Evolutionary conservation across 768 basidiomycete genomes (phyloP).

Genomic region (Tremella yokohamensis): DNA sequence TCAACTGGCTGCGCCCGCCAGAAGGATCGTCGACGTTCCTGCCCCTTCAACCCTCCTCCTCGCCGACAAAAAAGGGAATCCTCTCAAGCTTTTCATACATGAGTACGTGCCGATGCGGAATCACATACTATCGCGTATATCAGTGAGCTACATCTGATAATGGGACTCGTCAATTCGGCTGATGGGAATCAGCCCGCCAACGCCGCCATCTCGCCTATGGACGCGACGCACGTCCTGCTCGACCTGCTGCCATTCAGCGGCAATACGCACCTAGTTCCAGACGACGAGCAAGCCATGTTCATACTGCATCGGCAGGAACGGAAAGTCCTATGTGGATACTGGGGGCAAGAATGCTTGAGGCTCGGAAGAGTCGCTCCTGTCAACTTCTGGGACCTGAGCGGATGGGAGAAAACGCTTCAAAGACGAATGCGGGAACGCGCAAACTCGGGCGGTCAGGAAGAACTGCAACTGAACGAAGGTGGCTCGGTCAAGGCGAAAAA

Average conservation of each 20-base stretch:
- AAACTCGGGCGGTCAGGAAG: too few species aligned
- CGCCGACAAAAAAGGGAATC: too few species aligned
- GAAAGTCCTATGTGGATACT: conserved; percentile 1
- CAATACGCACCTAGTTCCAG: not conserved
- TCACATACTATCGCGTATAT: not conserved
- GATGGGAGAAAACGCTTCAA: not conserved
- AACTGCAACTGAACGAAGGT: too few species aligned
- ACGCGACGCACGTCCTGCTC: not conserved
- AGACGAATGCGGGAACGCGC: too few species aligned
- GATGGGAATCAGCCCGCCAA: not conserved
- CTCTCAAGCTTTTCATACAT: not conserved
- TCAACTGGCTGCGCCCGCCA: too few species aligned
- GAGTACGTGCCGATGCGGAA: not conserved
- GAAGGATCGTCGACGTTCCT: too few species aligned
- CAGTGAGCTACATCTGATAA: not conserved
- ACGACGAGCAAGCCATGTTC: conserved; percentile 3
- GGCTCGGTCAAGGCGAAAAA: too few species aligned
- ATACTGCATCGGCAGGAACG: not conserved
- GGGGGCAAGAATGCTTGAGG: not conserved
- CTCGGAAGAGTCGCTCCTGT: not conserved
- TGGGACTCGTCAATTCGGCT: not conserved
- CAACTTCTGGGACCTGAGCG: not conserved
- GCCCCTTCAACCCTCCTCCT: too few species aligned
- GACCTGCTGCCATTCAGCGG: not conserved
- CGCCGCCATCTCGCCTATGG: not conserved